Percentiles rank a stretch among this genome's conserved stretches.
Evolutionary conservation across 345 rosid genomes (phyloP).

Genomic region (Litchi chinensis): DNA sequence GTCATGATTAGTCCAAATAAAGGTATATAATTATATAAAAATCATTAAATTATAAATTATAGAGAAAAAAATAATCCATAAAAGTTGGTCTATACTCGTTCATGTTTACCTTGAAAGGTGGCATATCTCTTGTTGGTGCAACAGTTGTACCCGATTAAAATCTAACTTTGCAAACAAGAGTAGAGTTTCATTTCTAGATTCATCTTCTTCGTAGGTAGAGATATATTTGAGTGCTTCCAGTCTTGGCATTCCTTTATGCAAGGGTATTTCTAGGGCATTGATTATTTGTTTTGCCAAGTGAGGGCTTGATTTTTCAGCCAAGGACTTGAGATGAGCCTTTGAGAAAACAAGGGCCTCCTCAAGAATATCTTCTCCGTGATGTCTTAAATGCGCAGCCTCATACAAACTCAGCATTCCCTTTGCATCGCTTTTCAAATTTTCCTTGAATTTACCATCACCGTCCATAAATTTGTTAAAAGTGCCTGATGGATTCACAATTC

Average conservation of each 20-base stretch:
- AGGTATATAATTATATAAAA: too few relatives aligned
- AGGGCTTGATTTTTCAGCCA: background rate
- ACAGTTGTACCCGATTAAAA: background rate
- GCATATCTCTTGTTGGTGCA: background rate
- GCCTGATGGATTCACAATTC: background rate
- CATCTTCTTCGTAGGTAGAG: background rate
- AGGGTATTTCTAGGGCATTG: background rate
- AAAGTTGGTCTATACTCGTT: too few relatives aligned
- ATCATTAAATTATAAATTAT: too few relatives aligned
- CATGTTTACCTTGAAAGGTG: background rate
- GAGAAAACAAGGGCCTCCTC: constrained; percentile 1
- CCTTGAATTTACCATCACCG: background rate
- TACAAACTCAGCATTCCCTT: constrained; percentile 9
- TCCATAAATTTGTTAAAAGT: background rate
- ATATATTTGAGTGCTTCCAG: background rate
- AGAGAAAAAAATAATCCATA: too few relatives aligned
- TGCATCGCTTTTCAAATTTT: background rate
- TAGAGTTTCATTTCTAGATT: background rate
- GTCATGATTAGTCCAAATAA: too few relatives aligned
- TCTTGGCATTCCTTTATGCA: background rate
- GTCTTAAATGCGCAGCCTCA: background rate
- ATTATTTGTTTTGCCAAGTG: background rate
- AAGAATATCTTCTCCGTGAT: background rate
- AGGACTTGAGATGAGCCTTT: background rate
- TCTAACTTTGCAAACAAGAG: constrained; percentile 1